Evolutionary conservation across 768 basidiomycete species (phyloP), one percentile per base, ranked within the genome.

Genomic region (Rhodotorula sphaerocarpa): DNA sequence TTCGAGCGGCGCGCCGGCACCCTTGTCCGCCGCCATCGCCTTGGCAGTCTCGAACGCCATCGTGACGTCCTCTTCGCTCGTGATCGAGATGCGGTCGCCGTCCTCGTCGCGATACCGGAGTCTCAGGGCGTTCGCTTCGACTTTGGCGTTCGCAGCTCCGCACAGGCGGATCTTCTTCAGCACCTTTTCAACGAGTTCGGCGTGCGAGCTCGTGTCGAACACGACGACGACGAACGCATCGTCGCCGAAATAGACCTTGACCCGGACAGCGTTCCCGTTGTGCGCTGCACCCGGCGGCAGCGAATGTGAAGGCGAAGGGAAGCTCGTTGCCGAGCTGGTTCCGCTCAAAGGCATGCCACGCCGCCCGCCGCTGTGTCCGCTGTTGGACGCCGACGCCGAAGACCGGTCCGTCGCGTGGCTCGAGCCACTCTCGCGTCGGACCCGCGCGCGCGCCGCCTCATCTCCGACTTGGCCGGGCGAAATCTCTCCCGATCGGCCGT

Each of bases 201-300:
- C 79, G 75, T 86, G 92, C 74, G 87, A 84, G 39, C 88, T 88
- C 65, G 79, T 76, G 65, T 85, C 81, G 46, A 87, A 82, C 30
- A 93, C 89, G 75, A 90, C 87, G 61, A 96, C 88, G 66, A 93
- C 86, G 73, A 96, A 97, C 50, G 95, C 87, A 74, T 95, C 91
- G 70, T 92, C 88, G 71, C 89, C 84, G 78, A 87, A 96, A 75
- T 88, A 87, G 56, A 96, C 90, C 77, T 93, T 93, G 73, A 96
- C 84, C 74, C 91, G 89, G 46, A 96, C 85, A 16, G 85, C 72
- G 25, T 44, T 48, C 10, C 4, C n/a, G 50, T 6, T 10, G 36
- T 39, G 36, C 36, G n/a, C 36, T 9, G 16, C 36, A 39, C 10
- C 9, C 10, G 36, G 16, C 10, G 36, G 36, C 10, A 10, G 36